Conservation (phyloP, 495 filamentous ascomycete species). For the Aspergillus avenaceus region DNA sequence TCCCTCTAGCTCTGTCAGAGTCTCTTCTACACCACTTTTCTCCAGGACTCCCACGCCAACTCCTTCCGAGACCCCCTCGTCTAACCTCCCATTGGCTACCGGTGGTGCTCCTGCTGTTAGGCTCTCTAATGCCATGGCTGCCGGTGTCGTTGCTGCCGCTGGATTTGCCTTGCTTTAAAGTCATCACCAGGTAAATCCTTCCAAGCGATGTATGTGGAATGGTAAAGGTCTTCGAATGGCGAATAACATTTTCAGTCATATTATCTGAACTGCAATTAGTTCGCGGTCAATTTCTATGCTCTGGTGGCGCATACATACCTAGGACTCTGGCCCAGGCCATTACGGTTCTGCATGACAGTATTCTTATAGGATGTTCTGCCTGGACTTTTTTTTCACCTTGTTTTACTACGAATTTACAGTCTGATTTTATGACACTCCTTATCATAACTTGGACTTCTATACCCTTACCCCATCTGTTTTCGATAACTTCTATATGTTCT, state of each 20-base stretch:
- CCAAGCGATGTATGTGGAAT: not conserved
- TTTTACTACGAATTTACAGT: not conserved
- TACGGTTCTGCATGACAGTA: constrained; percentile 1
- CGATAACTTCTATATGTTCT: constrained; percentile 7
- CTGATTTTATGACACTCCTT: not conserved
- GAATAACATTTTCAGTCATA: no score
- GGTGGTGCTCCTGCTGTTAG: constrained; percentile 28
- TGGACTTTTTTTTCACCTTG: not conserved
- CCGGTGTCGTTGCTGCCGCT: constrained; percentile 39
- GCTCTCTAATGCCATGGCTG: constrained; percentile 29
- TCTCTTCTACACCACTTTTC: constrained; percentile 16
- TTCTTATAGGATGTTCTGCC: no score
- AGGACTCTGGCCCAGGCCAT: not conserved
- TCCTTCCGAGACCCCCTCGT: not conserved
- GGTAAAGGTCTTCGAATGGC: not conserved
- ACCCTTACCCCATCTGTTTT: constrained; percentile 22
- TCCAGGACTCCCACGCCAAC: constrained; percentile 11
- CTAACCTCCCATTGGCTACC: constrained; percentile 15
- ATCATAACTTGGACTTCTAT: constrained; percentile 21
- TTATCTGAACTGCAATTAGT: no score
- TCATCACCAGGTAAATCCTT: not conserved
- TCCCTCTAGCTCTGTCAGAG: constrained; percentile 8
- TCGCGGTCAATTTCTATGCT: no score
- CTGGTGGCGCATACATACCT: not conserved
- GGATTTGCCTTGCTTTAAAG: constrained; percentile 41